These are phyloP conservation scores for Prunus mume DNA, from an alignment of 306 rosid species.

Conservation along the genomic window DNA sequence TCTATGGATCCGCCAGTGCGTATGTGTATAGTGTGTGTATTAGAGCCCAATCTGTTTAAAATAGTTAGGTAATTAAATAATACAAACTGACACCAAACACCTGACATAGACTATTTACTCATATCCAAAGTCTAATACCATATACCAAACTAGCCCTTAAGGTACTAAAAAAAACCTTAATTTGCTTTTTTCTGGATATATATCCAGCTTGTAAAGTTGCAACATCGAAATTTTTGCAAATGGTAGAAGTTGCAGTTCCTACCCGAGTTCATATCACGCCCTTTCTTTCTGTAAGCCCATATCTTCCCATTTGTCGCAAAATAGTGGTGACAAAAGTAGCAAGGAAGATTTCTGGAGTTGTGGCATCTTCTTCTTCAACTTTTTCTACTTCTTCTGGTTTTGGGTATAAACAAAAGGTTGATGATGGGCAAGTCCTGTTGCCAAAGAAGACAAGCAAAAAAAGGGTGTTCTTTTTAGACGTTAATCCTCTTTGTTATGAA, in stretches of 20 bases:
- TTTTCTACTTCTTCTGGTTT: slow-evolving; percentile 13
- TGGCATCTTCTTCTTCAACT: slow-evolving; percentile 15
- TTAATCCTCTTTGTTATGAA: slow-evolving; percentile 71
- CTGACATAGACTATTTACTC: too few relatives aligned
- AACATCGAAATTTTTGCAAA: slow-evolving; percentile 11
- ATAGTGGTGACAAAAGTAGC: neutral
- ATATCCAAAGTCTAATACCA: too few relatives aligned
- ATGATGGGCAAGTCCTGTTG: slow-evolving; percentile 28
- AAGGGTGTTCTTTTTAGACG: slow-evolving; percentile 81
- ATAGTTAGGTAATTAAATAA: too few relatives aligned
- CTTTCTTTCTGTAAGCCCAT: slow-evolving; percentile 18
- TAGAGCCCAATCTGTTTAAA: too few relatives aligned
- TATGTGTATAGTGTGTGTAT: too few relatives aligned
- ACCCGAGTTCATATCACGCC: slow-evolving; percentile 30
- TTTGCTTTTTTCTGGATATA: neutral
- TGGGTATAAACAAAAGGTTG: slow-evolving; percentile 16
- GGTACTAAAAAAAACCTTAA: neutral
- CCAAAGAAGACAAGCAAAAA: slow-evolving; percentile 29
- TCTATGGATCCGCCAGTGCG: too few relatives aligned
- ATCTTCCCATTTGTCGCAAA: neutral
- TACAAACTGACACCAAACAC: too few relatives aligned
- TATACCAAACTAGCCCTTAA: too few relatives aligned
- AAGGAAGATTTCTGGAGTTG: slow-evolving; percentile 19
- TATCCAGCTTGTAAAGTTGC: neutral
- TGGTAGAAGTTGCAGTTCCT: slow-evolving; percentile 25